These are phyloP conservation scores for Lotmaria passim DNA, from an alignment of 208 protist species.

Conservation along the genomic window DNA sequence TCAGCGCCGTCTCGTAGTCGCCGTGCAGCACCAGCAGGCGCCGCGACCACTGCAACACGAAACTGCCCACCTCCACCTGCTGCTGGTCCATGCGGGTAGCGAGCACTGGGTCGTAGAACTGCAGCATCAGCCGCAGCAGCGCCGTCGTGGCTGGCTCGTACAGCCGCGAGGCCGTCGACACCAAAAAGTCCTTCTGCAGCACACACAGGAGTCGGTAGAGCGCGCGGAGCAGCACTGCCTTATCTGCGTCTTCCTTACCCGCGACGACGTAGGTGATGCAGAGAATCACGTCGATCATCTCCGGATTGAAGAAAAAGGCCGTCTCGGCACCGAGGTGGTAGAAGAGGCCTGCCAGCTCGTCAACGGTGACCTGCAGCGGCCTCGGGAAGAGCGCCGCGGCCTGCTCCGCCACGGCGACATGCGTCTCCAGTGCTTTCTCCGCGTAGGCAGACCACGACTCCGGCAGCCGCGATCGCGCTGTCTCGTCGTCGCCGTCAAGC, in stretches of 20 bases:
- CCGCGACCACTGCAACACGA: slow-evolving; percentile 65
- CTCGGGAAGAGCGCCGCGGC: slow-evolving; percentile 24
- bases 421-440: slow-evolving; percentile 34
- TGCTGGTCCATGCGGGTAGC: slow-evolving; percentile 83
- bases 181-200: slow-evolving; percentile 47
- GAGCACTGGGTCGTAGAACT: slow-evolving; percentile 90
- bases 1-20: slow-evolving; percentile 45
- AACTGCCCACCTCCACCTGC: slow-evolving; percentile 57
- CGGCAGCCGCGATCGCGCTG: not conserved
- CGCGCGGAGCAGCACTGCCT: slow-evolving; percentile 16
- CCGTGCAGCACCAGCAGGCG: slow-evolving; percentile 56
- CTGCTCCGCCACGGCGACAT: slow-evolving; percentile 37
- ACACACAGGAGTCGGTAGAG: slow-evolving; percentile 33
- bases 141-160: slow-evolving; percentile 40
- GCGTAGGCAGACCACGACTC: slow-evolving; percentile 26
- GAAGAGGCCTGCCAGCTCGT: slow-evolving; percentile 37
- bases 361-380: slow-evolving; percentile 20
- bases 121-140: slow-evolving; percentile 86
- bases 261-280: slow-evolving; percentile 49
- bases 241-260: slow-evolving; percentile 18
- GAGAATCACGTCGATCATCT: slow-evolving; percentile 47
- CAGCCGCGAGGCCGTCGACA: slow-evolving; percentile 41
- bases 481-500: slow-evolving; percentile 24
- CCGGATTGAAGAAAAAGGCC: slow-evolving; percentile 48
- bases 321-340: slow-evolving; percentile 45